phyloP scores from a whole-genome alignment of 2,329 filamentous ascomycete genomes.

The Sarocladiaceae sp. region DNA sequence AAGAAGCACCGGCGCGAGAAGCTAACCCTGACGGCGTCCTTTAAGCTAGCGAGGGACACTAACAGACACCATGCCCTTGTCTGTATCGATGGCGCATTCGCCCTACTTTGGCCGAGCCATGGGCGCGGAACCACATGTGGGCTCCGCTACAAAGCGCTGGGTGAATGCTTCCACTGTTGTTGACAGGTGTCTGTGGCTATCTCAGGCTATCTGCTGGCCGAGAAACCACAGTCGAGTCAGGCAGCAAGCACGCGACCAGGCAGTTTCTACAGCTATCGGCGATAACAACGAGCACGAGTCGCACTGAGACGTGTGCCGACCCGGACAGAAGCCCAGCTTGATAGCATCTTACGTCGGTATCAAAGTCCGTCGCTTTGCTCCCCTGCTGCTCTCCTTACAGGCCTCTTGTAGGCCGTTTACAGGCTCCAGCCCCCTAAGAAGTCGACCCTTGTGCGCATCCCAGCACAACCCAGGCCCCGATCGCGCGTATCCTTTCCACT shows the following conservation, averaged over 20 bases:
- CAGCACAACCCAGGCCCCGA: neutral
- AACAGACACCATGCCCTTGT: neutral
- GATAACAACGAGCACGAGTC: neutral
- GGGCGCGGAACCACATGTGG: neutral
- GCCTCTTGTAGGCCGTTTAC: no score
- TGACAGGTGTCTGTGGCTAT: no score
- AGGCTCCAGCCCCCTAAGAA: neutral
- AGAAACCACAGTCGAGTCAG: neutral
- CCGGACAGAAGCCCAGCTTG: neutral
- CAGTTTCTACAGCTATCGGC: neutral
- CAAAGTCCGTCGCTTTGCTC: neutral
- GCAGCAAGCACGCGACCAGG: conserved; percentile 3
- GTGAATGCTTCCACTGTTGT: neutral
- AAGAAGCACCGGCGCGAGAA: conserved; percentile 1
- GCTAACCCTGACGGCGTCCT: neutral
- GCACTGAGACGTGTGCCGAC: neutral
- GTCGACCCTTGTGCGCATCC: neutral
- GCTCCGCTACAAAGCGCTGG: neutral
- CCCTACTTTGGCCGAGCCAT: neutral
- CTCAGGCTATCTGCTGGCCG: no score
- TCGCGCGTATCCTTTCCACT: neutral
- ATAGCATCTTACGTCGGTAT: neutral
- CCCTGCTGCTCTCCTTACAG: neutral
- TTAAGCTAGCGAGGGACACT: neutral
- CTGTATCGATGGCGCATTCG: neutral